These are phyloP conservation scores for Corniculantispora saksenae DNA, from an alignment of 2,329 filamentous ascomycete species.

Conservation along the genomic window DNA sequence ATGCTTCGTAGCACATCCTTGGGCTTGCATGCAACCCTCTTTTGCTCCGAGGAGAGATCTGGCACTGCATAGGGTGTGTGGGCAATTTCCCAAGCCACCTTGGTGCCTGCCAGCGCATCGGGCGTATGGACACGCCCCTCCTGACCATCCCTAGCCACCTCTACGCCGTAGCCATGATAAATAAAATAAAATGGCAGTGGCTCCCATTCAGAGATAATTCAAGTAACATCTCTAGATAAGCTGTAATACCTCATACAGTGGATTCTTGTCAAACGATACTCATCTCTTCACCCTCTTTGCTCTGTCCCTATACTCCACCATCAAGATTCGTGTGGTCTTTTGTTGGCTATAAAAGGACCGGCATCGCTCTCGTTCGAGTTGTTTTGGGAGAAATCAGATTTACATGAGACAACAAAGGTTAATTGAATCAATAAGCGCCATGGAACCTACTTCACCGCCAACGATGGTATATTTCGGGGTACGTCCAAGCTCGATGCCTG, in stretches of 20 bases:
- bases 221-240: background rate
- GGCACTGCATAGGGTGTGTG: no score
- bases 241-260: background rate
- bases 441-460: no score
- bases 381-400: no score
- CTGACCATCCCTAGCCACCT: background rate
- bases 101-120: slow-evolving; percentile 3
- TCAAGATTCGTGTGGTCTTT: no score
- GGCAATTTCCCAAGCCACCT: slow-evolving; percentile 11
- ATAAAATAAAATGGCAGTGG: slow-evolving; percentile 3
- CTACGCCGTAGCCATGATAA: background rate
- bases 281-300: background rate
- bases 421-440: no score
- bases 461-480: no score
- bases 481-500: no score
- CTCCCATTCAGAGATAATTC: slow-evolving; percentile 4
- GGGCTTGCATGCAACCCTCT: slow-evolving; percentile 1
- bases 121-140: background rate
- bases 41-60: background rate
- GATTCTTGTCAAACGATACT: background rate
- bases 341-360: no score
- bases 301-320: no score
- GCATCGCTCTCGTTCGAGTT: no score
- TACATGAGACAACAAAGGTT: no score
- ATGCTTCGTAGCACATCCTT: background rate